Evolutionary conservation across 495 filamentous ascomycete genomes (phyloP).

Genomic region (Choiromyces venosus): DNA sequence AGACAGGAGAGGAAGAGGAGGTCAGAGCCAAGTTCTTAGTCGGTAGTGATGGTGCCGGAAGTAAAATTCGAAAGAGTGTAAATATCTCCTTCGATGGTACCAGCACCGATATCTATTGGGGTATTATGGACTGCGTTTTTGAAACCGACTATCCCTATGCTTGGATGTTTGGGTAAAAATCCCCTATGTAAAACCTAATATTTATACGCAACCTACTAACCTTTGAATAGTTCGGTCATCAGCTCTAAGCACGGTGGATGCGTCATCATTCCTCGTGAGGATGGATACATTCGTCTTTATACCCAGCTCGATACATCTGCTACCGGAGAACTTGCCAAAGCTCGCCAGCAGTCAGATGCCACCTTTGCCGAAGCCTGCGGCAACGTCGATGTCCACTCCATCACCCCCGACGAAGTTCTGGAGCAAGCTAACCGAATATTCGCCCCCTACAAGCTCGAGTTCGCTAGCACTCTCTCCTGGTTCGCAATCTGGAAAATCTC

Average conservation of each 20-base stretch:
- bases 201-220: background rate
- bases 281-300: constrained; percentile 42
- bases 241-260: constrained; percentile 44
- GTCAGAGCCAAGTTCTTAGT: constrained; percentile 43
- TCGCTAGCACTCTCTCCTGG: constrained; percentile 44
- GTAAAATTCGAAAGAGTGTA: constrained; percentile 41
- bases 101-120: constrained; percentile 46
- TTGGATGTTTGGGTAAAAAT: constrained; percentile 42
- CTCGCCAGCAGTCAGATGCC: constrained; percentile 34
- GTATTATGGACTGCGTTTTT: constrained; percentile 45
- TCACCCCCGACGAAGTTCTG: constrained; percentile 44
- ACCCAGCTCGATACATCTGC: constrained; percentile 35
- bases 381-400: constrained; percentile 41
- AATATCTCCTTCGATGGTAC: constrained; percentile 44
- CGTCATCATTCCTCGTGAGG: constrained; percentile 45
- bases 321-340: constrained; percentile 26
- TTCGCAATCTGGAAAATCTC: constrained; percentile 47
- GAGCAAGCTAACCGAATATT: constrained; percentile 45
- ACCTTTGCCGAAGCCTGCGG: constrained; percentile 38
- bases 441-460: constrained; percentile 43
- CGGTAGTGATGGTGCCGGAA: constrained; percentile 44
- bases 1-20: constrained; percentile 33
- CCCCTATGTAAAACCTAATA: background rate
- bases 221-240: constrained; percentile 20
- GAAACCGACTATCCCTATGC: constrained; percentile 45